Conservation (phyloP, 1,284 basidiomycete genomes). For the Fomitopsis palustris region DNA sequence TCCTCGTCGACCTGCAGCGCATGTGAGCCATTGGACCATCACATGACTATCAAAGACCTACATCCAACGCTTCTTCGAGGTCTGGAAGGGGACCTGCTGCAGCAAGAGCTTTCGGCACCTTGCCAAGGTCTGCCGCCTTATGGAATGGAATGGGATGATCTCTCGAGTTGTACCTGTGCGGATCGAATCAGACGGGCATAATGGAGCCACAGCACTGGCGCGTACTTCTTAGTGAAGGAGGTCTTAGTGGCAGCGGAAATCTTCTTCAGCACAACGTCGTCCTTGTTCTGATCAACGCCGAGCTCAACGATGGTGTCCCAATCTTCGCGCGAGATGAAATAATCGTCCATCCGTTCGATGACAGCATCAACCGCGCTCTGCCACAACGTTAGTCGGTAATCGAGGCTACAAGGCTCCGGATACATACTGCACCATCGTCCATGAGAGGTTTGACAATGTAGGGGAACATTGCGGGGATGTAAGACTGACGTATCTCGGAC, state of each 20-base stretch:
- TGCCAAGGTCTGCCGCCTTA: slow-evolving; percentile 77
- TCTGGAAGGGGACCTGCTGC: slow-evolving; percentile 75
- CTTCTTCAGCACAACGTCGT: slow-evolving; percentile 77
- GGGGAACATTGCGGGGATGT: slow-evolving; percentile 83
- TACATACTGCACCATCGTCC: slow-evolving; percentile 61
- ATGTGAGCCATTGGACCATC: not conserved
- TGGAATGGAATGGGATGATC: slow-evolving; percentile 94
- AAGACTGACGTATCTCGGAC: slow-evolving; percentile 86
- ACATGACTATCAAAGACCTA: slow-evolving; percentile 21
- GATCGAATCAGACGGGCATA: not conserved
- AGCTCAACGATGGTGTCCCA: slow-evolving; percentile 96
- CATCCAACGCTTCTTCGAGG: slow-evolving; percentile 82
- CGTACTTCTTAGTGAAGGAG: slow-evolving; percentile 82
- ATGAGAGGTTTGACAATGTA: slow-evolving; percentile 80
- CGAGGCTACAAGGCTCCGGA: not conserved
- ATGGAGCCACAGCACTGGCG: slow-evolving; percentile 6
- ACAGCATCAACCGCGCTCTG: slow-evolving; percentile 80
- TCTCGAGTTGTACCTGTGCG: slow-evolving; percentile 71
- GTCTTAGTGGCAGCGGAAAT: slow-evolving; percentile 82
- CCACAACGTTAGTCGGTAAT: not conserved
- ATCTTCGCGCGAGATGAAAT: slow-evolving; percentile 91
- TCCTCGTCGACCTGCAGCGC: slow-evolving; percentile 35
- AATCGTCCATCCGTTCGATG: slow-evolving; percentile 90
- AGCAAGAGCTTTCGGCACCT: slow-evolving; percentile 72
- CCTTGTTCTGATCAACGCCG: slow-evolving; percentile 79